These are phyloP conservation scores for Tricladium varicosporioides DNA, from an alignment of 2,329 filamentous ascomycete genomes.

Conservation along the genomic window DNA sequence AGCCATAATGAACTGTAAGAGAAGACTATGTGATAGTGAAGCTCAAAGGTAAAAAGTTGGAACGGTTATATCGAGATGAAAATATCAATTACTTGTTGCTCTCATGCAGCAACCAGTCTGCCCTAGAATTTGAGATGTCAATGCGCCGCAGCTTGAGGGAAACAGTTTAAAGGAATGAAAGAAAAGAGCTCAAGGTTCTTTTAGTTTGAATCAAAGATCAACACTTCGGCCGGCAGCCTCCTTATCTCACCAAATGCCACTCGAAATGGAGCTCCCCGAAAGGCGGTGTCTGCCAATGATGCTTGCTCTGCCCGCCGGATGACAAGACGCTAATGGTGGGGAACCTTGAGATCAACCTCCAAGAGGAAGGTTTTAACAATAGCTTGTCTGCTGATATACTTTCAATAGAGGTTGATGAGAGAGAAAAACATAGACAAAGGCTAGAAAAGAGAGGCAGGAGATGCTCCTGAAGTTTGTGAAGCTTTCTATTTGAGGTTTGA, in stretches of 20 bases:
- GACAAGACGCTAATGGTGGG: background rate
- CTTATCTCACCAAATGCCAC: background rate
- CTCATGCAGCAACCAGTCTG: background rate
- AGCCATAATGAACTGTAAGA: constrained; percentile 44
- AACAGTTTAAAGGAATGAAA: background rate
- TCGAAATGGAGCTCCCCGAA: background rate
- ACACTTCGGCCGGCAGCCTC: background rate
- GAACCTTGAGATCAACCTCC: background rate
- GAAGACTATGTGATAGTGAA: background rate
- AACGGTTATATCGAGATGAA: background rate
- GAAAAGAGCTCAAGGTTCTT: background rate
- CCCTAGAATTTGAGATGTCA: background rate
- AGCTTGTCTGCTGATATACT: too few species aligned
- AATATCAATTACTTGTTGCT: background rate
- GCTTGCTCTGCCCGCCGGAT: background rate
- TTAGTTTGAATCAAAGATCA: constrained; percentile 6
- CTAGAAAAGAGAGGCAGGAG: too few species aligned
- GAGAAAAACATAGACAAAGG: too few species aligned
- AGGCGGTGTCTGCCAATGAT: background rate
- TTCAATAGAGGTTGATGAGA: too few species aligned
- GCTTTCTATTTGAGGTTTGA: too few species aligned
- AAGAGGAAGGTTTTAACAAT: too few species aligned
- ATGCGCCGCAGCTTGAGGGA: too few species aligned
- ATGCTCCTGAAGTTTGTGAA: too few species aligned
- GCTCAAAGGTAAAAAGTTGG: background rate